phyloP scores from a whole-genome alignment of 2,329 filamentous ascomycete genomes.

The Lasiodiplodia sp. region DNA sequence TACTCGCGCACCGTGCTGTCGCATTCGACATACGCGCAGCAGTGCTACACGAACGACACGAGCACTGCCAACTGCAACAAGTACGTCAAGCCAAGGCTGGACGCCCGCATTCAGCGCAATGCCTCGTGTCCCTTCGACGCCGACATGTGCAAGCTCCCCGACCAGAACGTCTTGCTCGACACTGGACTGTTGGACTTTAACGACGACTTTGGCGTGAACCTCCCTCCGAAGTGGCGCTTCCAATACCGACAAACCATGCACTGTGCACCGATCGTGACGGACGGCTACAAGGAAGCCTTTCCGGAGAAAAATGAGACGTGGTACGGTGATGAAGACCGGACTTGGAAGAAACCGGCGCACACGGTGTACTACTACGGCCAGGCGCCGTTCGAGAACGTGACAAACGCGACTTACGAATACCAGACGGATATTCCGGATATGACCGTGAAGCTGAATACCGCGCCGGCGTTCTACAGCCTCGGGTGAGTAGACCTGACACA shows the following conservation, averaged over 20 bases:
- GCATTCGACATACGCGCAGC: conserved; percentile 7
- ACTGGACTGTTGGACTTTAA: neutral
- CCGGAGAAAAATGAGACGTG: neutral
- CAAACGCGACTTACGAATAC: neutral
- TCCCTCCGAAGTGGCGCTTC: neutral
- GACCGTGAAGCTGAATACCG: neutral
- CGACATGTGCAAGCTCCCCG: neutral
- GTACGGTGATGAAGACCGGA: neutral
- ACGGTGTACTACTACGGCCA: conserved; percentile 22
- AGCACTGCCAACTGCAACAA: neutral
- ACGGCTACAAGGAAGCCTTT: neutral
- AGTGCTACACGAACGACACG: conserved; percentile 10
- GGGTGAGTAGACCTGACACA: neutral
- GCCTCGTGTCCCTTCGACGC: neutral
- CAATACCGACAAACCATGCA: neutral
- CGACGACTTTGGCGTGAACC: neutral
- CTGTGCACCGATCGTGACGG: neutral
- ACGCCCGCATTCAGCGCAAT: neutral
- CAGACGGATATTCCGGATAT: neutral
- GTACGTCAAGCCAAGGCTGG: neutral
- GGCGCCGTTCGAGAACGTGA: neutral
- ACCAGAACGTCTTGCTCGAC: conserved; percentile 1
- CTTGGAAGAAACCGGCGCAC: neutral
- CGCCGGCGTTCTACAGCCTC: neutral
- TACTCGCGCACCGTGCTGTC: neutral